These are phyloP conservation scores for Chlorella sorokiniana DNA, from an alignment of 139 green algal species.

Conservation along the genomic window DNA sequence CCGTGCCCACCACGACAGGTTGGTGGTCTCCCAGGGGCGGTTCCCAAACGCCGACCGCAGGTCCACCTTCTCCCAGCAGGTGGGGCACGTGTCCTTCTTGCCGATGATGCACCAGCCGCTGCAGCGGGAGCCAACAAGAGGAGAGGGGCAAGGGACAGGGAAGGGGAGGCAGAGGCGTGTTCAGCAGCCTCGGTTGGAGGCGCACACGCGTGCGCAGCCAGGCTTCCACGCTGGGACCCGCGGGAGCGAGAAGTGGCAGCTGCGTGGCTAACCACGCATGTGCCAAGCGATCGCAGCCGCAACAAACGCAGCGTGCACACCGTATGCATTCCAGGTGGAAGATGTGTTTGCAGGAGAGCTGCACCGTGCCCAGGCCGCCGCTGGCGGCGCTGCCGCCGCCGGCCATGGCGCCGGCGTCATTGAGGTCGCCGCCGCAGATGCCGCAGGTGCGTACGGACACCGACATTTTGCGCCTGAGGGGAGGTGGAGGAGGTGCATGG, in stretches of 20 bases:
- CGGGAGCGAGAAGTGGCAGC: too few relatives aligned
- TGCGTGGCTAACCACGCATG: too few relatives aligned
- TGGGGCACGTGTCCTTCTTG: slow-evolving; percentile 82
- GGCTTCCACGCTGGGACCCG: too few relatives aligned
- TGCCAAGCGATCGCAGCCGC: too few relatives aligned
- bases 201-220: too few relatives aligned
- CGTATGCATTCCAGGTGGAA: slow-evolving; percentile 88
- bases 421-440: slow-evolving; percentile 79
- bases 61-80: slow-evolving; percentile 82
- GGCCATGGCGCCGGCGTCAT: not conserved
- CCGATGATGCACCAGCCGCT: slow-evolving; percentile 87
- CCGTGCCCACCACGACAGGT: slow-evolving; percentile 64
- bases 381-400: slow-evolving; percentile 5
- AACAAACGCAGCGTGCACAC: too few relatives aligned
- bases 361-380: slow-evolving; percentile 25
- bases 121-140: not conserved
- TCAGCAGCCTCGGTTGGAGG: too few relatives aligned
- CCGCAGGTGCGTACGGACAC: slow-evolving; percentile 67
- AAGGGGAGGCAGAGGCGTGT: not conserved
- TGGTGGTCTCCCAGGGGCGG: slow-evolving; percentile 75
- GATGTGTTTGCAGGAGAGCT: slow-evolving; percentile 87
- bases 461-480: slow-evolving; percentile 34
- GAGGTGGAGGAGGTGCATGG: not conserved
- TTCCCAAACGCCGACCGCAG: slow-evolving; percentile 61
- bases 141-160: not conserved